These are phyloP conservation scores for Vaccinium darrowii DNA, from an alignment of 148 eudicot genomes.

Conservation along the genomic window DNA sequence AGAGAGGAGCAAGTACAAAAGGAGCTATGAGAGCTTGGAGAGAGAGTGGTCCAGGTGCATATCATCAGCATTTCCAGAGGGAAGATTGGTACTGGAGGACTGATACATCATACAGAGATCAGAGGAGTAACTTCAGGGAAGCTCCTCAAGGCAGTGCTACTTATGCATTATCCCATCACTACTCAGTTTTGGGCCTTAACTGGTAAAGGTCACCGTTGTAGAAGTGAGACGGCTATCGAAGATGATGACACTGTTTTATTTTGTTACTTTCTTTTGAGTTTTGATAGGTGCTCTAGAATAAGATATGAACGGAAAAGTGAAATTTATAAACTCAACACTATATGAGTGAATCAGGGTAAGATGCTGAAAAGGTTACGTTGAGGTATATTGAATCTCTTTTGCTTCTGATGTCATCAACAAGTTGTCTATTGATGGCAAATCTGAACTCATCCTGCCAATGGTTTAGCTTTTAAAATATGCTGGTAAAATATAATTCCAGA, in stretches of 20 bases:
- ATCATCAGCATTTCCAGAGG: slow-evolving; percentile 87
- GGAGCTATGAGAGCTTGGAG: slow-evolving; percentile 84
- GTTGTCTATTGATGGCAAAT: no score
- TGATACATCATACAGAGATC: slow-evolving; percentile 64
- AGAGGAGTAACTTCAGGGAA: slow-evolving; percentile 54
- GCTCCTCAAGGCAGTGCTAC: slow-evolving; percentile 48
- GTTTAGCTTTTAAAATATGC: background rate
- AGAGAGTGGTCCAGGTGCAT: slow-evolving; percentile 60
- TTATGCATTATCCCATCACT: slow-evolving; percentile 78
- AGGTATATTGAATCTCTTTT: background rate
- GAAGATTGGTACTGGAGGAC: slow-evolving; percentile 98
- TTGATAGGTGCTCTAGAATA: background rate
- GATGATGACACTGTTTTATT: background rate
- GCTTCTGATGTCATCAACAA: background rate
- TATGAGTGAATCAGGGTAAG: background rate
- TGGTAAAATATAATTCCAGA: background rate
- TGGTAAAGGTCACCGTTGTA: slow-evolving; percentile 46
- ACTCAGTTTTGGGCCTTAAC: slow-evolving; percentile 91
- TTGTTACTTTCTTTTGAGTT: background rate
- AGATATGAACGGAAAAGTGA: no score
- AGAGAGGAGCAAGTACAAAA: slow-evolving; percentile 75
- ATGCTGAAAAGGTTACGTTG: background rate
- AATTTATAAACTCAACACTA: background rate
- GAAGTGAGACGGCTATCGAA: background rate
- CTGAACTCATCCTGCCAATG: background rate